Evolutionary conservation across 257 asterid species (phyloP), one percentile per base, ranked within the genome.

Genomic region (Nicotiana obtusifolia): DNA sequence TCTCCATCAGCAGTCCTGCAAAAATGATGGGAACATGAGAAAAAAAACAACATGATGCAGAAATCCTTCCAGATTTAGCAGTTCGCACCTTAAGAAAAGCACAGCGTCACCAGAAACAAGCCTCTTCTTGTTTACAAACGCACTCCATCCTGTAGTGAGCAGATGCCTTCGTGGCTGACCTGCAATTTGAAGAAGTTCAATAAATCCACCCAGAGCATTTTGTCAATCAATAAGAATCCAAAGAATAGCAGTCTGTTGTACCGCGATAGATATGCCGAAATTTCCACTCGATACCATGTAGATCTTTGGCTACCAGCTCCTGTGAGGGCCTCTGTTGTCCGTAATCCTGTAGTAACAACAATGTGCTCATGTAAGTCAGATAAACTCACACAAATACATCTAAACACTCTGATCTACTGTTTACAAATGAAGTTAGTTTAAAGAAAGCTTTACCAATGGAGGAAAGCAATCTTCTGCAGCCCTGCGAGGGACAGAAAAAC

Each of bases 131-230:
- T 93, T 95, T 83, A 95, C 98, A 90, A 95, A 95, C 59, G 98
- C 97, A 90, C 99, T 95, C 99, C 99, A 95, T 80, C 99, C 99
- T 37, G 99, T 95, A 28, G 99, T 95, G 82, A 95, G 92, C 85
- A 95, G 89, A 93, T 95, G 99, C 89, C 99, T 92, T 41, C 99
- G 91, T 47, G 99, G 99, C 91, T 96, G 99, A 66, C 99, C 99
- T 96, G 94, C 85, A 80, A 54, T 16, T 10, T 30, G 22, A 62
- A 80, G 26, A 22, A 47, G 82, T 44, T 26, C 52, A 52, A 17
- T 44, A 31, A 16, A 8, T 17, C 52, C 10, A 5, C 56, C 49
- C 28, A 13, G 31, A 11, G 66, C 20, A 47, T 17, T 30, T 41
- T n/a, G 15, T 26, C 37, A 37, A 62, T 80, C 14, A 26, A 26